Evolutionary conservation across 1,284 basidiomycete genomes (phyloP), one percentile per base, ranked within the genome.

Genomic region (Cutaneotrichosporon mucoides): DNA sequence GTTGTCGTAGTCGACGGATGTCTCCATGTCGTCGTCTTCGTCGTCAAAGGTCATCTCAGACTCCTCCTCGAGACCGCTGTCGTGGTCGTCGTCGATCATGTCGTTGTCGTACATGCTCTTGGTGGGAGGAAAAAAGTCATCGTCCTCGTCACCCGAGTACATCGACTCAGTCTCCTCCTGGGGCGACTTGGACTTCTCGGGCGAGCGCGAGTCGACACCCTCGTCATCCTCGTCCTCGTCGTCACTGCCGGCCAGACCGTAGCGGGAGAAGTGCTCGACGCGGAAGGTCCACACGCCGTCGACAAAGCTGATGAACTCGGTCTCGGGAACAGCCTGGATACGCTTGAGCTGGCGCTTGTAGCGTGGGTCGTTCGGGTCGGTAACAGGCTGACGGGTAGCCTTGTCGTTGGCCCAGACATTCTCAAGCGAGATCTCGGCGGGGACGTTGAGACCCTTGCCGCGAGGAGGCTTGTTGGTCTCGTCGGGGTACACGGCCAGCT

Each of bases 401-500:
- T 95, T 95, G 79, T 98, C 92, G 59, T 87, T 82, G 41, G 91
- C 84, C 88, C 90, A 99, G 80, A 92, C 94, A 47, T 86, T 83
- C 64, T 90, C 81, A 40, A 99, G 81, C 53, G 84, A 83, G 68
- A 99, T 86, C 60, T 83, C 82, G 16, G 95, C 92, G 35, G 84
- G 86, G 12, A 94, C 90, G 72, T 99, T 99, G 60, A 99, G 81
- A 11, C 94, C 96, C 40, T 87, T 82, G 34, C 95, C 93, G 5
- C 85, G 83, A 1, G 90, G 89, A 71, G 92, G 92, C 62, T 80
- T 78, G 73, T 91, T 86, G 16, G 88, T 85, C 58, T 85, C 86
- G 65, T 96, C 92, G 2, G 93, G 92, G 76, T 99, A 99, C 52
- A 99, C 92, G 58, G 85, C 87, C 69, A 90, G 90, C 75, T 96